phyloP scores from a whole-genome alignment of 108 stramenopile genomes.

The Chaetoceros muelleri region DNA sequence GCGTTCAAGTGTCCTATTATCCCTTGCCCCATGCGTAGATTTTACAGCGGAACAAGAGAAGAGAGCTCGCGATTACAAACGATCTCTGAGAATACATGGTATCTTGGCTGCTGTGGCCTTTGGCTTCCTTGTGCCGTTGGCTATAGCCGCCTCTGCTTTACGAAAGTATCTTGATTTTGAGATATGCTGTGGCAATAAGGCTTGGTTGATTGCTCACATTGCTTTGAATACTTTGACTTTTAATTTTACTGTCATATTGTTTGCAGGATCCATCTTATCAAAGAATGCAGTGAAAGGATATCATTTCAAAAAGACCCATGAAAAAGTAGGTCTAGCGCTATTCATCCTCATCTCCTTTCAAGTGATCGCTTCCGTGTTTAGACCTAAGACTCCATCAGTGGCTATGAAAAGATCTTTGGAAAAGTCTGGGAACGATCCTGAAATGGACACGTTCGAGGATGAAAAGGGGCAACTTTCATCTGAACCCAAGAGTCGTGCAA shows the following conservation, averaged over 20 bases:
- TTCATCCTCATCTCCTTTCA: background rate
- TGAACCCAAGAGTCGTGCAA: too few species aligned
- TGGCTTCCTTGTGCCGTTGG: background rate
- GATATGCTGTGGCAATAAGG: background rate
- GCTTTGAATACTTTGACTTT: background rate
- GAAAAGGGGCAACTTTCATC: too few species aligned
- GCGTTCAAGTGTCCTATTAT: background rate
- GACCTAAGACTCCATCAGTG: too few species aligned
- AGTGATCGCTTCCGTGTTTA: background rate
- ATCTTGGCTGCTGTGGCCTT: background rate
- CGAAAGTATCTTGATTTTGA: background rate
- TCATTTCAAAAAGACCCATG: background rate
- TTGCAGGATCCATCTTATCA: background rate
- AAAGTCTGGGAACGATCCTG: too few species aligned
- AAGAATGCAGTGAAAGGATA: background rate
- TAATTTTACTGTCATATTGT: background rate
- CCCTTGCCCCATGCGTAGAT: background rate
- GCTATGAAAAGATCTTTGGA: too few species aligned
- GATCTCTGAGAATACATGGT: background rate
- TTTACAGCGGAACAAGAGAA: background rate
- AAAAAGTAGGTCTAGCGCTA: background rate
- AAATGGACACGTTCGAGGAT: too few species aligned
- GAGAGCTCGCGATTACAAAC: background rate
- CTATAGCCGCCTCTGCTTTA: background rate
- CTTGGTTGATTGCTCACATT: background rate